Percentiles rank a stretch among this genome's conserved stretches.
Evolutionary conservation across 2,329 filamentous ascomycete genomes (phyloP).

Genomic region (Aspergillus cejpii): DNA sequence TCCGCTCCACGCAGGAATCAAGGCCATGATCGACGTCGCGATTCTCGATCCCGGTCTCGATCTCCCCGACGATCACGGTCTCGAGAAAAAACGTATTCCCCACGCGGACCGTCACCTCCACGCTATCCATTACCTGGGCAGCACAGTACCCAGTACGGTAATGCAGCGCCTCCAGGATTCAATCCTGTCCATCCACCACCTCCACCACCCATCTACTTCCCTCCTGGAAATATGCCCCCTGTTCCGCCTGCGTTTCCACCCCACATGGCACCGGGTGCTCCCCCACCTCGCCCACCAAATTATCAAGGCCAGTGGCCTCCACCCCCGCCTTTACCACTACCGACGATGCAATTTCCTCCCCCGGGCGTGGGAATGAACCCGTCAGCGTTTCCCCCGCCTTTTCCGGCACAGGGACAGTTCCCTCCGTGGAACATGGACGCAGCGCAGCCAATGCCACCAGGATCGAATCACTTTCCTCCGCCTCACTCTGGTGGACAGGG

Average conservation of each 20-base stretch:
- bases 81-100: conserved; percentile 30
- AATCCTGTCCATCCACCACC: conserved; percentile 20
- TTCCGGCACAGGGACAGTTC: conserved; percentile 19
- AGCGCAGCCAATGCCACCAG: conserved; percentile 26
- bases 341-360: conserved; percentile 12
- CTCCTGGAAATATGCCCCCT: neutral
- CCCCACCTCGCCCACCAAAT: conserved; percentile 16
- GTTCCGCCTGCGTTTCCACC: conserved; percentile 1
- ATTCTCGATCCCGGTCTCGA: conserved; percentile 25
- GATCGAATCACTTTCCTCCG: conserved; percentile 30
- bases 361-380: conserved; percentile 3
- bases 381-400: conserved; percentile 25
- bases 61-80: conserved; percentile 24
- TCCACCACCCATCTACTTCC: conserved; percentile 8
- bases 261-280: neutral
- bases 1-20: conserved; percentile 22
- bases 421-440: conserved; percentile 18
- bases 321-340: conserved; percentile 17
- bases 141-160: conserved; percentile 3
- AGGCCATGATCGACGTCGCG: conserved; percentile 11
- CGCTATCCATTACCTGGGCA: conserved; percentile 6
- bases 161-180: conserved; percentile 8
- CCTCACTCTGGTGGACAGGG: conserved; percentile 24
- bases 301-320: conserved; percentile 20
- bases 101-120: conserved; percentile 21